Percentiles rank a stretch among this genome's conserved stretches.
Conservation (phyloP, 2,329 filamentous ascomycete genomes). For the Aspergillus ustus region DNA sequence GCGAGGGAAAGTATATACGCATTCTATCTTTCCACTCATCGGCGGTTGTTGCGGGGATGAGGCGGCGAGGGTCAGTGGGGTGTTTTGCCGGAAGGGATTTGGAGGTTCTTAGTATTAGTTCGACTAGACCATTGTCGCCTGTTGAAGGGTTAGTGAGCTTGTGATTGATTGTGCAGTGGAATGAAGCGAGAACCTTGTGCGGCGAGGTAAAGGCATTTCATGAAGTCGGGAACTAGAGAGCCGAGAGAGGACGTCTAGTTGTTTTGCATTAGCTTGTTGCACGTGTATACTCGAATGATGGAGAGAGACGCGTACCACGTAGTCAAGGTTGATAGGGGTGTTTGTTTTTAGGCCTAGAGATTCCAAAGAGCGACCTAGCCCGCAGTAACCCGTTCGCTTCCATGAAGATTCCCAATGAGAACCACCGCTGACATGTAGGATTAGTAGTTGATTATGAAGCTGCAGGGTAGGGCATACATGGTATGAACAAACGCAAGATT, state of each 20-base stretch:
- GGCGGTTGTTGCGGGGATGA: constrained; percentile 37
- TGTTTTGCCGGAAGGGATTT: constrained; percentile 28
- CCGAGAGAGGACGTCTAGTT: constrained; percentile 78
- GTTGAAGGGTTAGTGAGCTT: constrained; percentile 7
- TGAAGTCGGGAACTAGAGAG: constrained; percentile 69
- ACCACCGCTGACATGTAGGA: constrained; percentile 54
- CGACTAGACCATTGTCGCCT: constrained; percentile 53
- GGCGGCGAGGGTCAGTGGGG: constrained; percentile 51
- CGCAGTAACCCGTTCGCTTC: constrained; percentile 70
- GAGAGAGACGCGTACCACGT: constrained; percentile 59
- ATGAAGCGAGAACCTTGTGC: constrained; percentile 53
- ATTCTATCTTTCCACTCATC: constrained; percentile 58
- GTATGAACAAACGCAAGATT: constrained; percentile 82
- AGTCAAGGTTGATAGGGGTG: constrained; percentile 69
- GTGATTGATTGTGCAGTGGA: neutral
- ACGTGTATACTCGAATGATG: neutral
- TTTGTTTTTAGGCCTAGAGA: constrained; percentile 64
- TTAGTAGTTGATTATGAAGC: constrained; percentile 10
- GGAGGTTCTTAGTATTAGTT: constrained; percentile 45
- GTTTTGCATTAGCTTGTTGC: constrained; percentile 19
- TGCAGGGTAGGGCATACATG: constrained; percentile 61
- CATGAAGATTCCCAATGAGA: constrained; percentile 56
- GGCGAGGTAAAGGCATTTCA: constrained; percentile 64
- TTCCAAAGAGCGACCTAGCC: constrained; percentile 70
- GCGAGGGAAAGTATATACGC: constrained; percentile 80